Evolutionary conservation across 345 rosid genomes (phyloP), one percentile per base, ranked within the genome.

Genomic region (Bruguiera gymnorhiza): DNA sequence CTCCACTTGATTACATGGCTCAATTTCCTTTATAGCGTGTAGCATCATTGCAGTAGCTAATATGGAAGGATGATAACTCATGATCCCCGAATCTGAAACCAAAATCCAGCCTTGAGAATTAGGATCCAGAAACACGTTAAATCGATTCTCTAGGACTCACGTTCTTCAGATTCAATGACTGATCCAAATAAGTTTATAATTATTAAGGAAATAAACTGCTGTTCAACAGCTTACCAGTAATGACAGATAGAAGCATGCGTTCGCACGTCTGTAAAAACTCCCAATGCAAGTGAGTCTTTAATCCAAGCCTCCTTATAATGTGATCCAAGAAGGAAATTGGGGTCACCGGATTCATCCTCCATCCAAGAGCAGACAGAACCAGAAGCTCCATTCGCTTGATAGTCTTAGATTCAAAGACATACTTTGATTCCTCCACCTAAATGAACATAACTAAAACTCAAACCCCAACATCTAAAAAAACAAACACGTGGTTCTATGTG

Each of bases 331-430:
- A 94, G 1, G 92, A 85, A 78, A 89, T 76, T 60, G 97, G 91
- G 20, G 98, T 91, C 56, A 89, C 90, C 19, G 96, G 96, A 67
- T 89, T 87, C 98, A 94, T 91, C 82, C 87, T 82, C 97, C 97
- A 94, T 29, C 75, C 78, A 27, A 94, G 97, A 37, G 88, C 82
- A 50, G 98, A 86, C 37, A 93, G 83, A 79, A 91, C 75, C 81
- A 89, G 76, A 76, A 93, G 89, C 86, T 91, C 97, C 98, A 94
- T 94, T 83, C 89, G 87, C 77, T 89, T 92, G 19, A 94, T 82
- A 21, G 96, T 91, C 79, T 88, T 89, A 43, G 96, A 84, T 73
- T 89, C 96, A 69, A 94, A 93, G 24, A 89, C 79, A 72, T 77
- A 87, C 62, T 82, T 85, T 21, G 96, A 83, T 57, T 87, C 89